Evolutionary conservation across 768 basidiomycete species (phyloP).

Genomic region (Cystobasidium ongulense): DNA sequence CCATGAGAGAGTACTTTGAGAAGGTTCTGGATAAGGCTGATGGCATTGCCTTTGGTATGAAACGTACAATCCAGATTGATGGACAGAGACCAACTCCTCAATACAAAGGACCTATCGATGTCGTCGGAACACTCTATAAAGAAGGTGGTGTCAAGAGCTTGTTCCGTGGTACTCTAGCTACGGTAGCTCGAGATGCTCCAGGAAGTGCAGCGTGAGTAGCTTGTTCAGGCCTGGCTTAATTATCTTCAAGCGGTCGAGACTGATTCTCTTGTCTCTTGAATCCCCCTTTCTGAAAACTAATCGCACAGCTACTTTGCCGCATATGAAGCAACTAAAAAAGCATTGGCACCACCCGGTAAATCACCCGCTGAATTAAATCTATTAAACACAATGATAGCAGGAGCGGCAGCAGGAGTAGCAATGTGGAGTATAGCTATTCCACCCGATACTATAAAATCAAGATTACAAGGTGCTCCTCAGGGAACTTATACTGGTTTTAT

Average conservation of each 20-base stretch:
- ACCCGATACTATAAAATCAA: slow-evolving; percentile 80
- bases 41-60: neutral
- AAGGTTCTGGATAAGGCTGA: too few species aligned
- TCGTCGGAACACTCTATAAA: slow-evolving; percentile 76
- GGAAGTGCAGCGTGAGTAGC: slow-evolving; percentile 87
- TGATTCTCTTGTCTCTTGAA: too few species aligned
- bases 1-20: neutral
- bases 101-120: slow-evolving; percentile 87
- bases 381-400: slow-evolving; percentile 76
- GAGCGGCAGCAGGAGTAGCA: slow-evolving; percentile 87
- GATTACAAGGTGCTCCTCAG: slow-evolving; percentile 89
- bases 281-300: neutral
- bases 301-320: slow-evolving; percentile 78
- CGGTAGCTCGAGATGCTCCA: slow-evolving; percentile 86
- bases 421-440: slow-evolving; percentile 99
- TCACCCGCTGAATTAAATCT: slow-evolving; percentile 75
- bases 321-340: slow-evolving; percentile 86
- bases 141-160: slow-evolving; percentile 89
- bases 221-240: too few species aligned
- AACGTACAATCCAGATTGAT: slow-evolving; percentile 55
- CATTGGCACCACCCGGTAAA: slow-evolving; percentile 68
- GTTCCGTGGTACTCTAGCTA: slow-evolving; percentile 87
- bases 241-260: too few species aligned
- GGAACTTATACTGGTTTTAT: slow-evolving; percentile 93
- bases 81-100: slow-evolving; percentile 68